These are phyloP conservation scores for Penicillium hesseltinei DNA, from an alignment of 2,329 filamentous ascomycete species.

Conservation along the genomic window DNA sequence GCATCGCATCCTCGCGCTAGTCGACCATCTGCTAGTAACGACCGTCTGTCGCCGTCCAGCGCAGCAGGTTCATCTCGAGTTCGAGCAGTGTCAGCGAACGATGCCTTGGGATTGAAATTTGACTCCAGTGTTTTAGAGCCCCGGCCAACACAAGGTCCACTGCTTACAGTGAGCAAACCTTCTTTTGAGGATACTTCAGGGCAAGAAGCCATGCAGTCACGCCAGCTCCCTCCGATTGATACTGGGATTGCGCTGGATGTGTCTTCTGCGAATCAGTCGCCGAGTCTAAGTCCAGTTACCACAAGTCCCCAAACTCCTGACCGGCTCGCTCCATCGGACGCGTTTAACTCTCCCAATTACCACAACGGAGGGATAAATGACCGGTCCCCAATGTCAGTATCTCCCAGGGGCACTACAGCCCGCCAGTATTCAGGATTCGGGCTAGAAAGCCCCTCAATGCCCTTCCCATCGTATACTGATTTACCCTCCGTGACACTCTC, in stretches of 20 bases:
- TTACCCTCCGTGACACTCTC: slow-evolving; percentile 49
- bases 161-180: slow-evolving; percentile 43
- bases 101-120: slow-evolving; percentile 49
- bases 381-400: slow-evolving; percentile 30
- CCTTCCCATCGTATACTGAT: slow-evolving; percentile 69
- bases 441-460: slow-evolving; percentile 50
- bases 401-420: slow-evolving; percentile 27
- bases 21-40: slow-evolving; percentile 21
- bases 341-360: slow-evolving; percentile 41
- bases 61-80: slow-evolving; percentile 32
- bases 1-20: slow-evolving; percentile 46
- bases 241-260: slow-evolving; percentile 26
- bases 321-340: slow-evolving; percentile 45
- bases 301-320: slow-evolving; percentile 34
- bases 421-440: slow-evolving; percentile 10
- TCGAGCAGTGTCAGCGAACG: slow-evolving; percentile 61
- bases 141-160: slow-evolving; percentile 25
- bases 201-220: slow-evolving; percentile 15
- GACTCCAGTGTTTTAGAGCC: slow-evolving; percentile 39
- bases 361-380: slow-evolving; percentile 22
- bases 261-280: slow-evolving; percentile 32
- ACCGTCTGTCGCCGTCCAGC: slow-evolving; percentile 26
- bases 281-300: slow-evolving; percentile 33
- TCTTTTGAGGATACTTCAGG: slow-evolving; percentile 27
- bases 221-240: slow-evolving; percentile 23